Conservation (phyloP, 257 asterid species). For the Cruciata laevipes region DNA sequence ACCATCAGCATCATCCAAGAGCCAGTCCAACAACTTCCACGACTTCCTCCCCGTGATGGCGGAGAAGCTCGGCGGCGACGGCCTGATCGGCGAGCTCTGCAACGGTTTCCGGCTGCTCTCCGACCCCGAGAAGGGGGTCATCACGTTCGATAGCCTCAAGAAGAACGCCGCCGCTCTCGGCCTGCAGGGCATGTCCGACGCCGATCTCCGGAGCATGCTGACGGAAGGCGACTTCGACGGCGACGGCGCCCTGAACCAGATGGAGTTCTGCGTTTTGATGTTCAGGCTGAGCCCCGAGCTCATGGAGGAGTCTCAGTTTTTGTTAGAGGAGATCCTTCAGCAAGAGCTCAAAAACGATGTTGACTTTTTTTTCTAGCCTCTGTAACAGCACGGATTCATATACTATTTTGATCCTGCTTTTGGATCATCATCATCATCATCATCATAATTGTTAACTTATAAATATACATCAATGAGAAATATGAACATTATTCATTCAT, state of each 20-base stretch:
- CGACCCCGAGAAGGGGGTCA: constrained; percentile 40
- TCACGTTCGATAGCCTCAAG: constrained; percentile 46
- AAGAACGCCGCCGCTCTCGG: constrained; percentile 43
- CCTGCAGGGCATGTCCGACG: constrained; percentile 38
- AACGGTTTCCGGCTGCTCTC: constrained; percentile 42
- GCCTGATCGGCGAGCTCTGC: constrained; percentile 43
- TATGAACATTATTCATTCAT: constrained; percentile 7
- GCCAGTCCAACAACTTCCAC: constrained; percentile 27
- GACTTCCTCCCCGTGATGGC: constrained; percentile 55
- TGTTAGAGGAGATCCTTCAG: constrained; percentile 37
- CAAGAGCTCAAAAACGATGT: constrained; percentile 25
- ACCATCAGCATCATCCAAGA: constrained; percentile 18
- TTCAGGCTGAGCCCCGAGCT: constrained; percentile 55
- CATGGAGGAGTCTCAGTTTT: constrained; percentile 42
- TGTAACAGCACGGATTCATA: neutral
- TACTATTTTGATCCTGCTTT: neutral
- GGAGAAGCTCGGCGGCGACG: constrained; percentile 54
- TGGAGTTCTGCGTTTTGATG: constrained; percentile 63
- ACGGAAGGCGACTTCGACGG: constrained; percentile 58
- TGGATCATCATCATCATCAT: neutral
- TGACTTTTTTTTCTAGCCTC: constrained; percentile 28
- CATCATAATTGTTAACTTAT: neutral
- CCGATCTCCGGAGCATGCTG: constrained; percentile 38
- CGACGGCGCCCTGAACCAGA: constrained; percentile 53
- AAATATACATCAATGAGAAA: neutral